phyloP scores from a whole-genome alignment of 345 rosid genomes.

The Physaria fendleri region DNA sequence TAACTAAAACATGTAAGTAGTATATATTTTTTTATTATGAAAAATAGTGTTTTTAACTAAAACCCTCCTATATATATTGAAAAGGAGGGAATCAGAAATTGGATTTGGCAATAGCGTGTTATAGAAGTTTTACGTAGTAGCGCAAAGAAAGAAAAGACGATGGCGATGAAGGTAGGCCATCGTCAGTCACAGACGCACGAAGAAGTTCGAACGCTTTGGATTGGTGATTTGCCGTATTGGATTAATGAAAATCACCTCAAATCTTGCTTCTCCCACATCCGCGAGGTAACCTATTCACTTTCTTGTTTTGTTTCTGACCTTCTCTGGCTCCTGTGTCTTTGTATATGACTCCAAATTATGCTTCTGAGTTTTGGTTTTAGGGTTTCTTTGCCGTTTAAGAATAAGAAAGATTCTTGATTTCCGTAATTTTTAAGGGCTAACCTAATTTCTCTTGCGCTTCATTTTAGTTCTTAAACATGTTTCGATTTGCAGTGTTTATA shows the following conservation, averaged over 20 bases:
- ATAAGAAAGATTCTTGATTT: neutral
- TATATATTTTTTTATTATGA: too few species aligned
- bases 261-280: constrained; percentile 90
- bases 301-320: neutral
- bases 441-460: neutral
- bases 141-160: constrained; percentile 17
- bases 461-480: neutral
- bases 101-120: too few species aligned
- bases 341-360: neutral
- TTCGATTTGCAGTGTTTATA: neutral
- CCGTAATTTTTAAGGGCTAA: neutral
- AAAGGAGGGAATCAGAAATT: too few species aligned
- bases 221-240: constrained; percentile 97
- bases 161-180: constrained; percentile 47
- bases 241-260: constrained; percentile 77
- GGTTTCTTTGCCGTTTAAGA: neutral
- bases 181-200: constrained; percentile 85
- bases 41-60: too few species aligned
- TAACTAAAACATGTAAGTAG: too few species aligned
- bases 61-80: too few species aligned
- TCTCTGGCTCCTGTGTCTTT: neutral
- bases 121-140: constrained; percentile 1
- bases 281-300: constrained; percentile 52
- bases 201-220: constrained; percentile 96
- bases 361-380: constrained; percentile 3